Evolutionary conservation across 257 asterid species (phyloP), one percentile per base, ranked within the genome.

Genomic region (Cruciata laevipes): DNA sequence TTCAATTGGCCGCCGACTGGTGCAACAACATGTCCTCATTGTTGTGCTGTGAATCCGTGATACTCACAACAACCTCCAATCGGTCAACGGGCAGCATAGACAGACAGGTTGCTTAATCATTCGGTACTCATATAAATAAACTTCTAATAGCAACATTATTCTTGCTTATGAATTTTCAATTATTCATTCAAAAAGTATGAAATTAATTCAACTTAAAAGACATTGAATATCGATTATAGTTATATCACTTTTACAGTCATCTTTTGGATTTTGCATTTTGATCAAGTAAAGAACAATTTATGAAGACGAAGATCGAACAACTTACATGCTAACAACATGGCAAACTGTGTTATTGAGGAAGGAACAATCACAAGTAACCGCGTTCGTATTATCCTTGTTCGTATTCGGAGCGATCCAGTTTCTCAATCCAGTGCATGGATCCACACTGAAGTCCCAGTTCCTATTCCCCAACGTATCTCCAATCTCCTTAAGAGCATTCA

Each of bases 371-470:
- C 78, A 74, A 17, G 61, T 61, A 27, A 74, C 66, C 2, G 66
- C 66, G 33, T 63, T 68, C 5, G 32, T 44, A 18, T 16, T 4
- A 23, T 18, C 60, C 24, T 18, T 21, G 6, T 17, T n/a, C 18
- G 65, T 5, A 6, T n/a, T n/a, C 5, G 67, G 67, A 44, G 6
- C 2, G 1, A 51, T 49, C 89, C 89, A 84, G 67, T 82, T 82
- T 69, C 63, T 67, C 6, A 3, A 60, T 68, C 85, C 79, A 61
- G 74, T 74, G 62, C 95, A 87, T 35, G 89, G 95, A 80, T 86
- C 86, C 73, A 81, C 90, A 17, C 3, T 49, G 63, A 86, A 84
- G 73, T 82, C 51, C 94, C 94, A 84, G 23, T 81, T 73, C 58
- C 0, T 71, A 67, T 83, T 84, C 78, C 89, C 88, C 59, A 87